Conservation (phyloP, 2,329 filamentous ascomycete genomes). For the Harringtonia aguacate region DNA sequence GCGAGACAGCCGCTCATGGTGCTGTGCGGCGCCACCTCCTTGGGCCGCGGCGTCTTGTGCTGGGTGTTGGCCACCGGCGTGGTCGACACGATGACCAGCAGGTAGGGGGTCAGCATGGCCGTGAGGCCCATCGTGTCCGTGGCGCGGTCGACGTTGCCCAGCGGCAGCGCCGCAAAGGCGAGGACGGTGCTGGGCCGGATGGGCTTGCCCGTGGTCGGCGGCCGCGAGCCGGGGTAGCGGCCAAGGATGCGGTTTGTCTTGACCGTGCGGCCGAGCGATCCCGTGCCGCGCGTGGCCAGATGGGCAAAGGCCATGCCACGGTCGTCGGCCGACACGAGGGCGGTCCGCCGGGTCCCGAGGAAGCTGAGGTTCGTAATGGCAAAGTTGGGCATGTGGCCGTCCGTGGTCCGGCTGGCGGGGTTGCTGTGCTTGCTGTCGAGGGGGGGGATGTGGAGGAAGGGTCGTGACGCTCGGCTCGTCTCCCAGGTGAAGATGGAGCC, state of each 20-base stretch:
- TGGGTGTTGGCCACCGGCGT: conserved; percentile 94
- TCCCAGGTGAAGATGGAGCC: conserved; percentile 98
- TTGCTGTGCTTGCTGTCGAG: conserved; percentile 46
- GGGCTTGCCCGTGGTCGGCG: conserved; percentile 46
- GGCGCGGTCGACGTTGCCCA: conserved; percentile 86
- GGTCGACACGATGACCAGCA: conserved; percentile 93
- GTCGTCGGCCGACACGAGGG: conserved; percentile 89
- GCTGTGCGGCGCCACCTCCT: conserved; percentile 81
- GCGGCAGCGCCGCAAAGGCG: conserved; percentile 77
- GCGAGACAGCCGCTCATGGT: conserved; percentile 88
- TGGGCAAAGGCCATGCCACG: conserved; percentile 98
- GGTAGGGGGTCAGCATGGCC: conserved; percentile 89
- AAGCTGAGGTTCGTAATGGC: conserved; percentile 89
- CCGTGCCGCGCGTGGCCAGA: conserved; percentile 82
- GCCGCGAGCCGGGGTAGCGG: conserved; percentile 66
- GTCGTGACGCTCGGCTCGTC: conserved; percentile 65
- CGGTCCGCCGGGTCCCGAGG: conserved; percentile 84
- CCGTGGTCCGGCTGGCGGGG: conserved; percentile 43
- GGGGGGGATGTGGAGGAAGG: conserved; percentile 79
- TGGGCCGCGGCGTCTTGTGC: conserved; percentile 83
- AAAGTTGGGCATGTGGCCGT: conserved; percentile 73
- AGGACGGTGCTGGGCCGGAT: conserved; percentile 91
- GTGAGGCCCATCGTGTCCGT: conserved; percentile 85
- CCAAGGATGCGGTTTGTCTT: conserved; percentile 87
- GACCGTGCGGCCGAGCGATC: conserved; percentile 72